These are phyloP conservation scores for Dalbergia cultrata DNA, from an alignment of 306 rosid species.

Conservation along the genomic window DNA sequence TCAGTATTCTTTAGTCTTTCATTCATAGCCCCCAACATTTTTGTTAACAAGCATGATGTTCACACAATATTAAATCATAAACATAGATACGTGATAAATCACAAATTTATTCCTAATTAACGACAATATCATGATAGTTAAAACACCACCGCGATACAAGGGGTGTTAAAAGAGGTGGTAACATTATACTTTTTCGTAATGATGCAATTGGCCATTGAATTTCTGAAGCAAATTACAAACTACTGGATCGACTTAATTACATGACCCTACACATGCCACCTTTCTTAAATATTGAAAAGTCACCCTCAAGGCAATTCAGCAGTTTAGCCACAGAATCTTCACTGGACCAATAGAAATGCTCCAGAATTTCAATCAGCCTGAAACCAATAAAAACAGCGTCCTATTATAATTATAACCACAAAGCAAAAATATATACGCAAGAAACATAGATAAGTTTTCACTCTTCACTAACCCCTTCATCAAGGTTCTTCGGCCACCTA, in stretches of 20 bases:
- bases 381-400: conserved; percentile 47
- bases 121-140: too few relatives aligned
- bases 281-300: conserved; percentile 72
- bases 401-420: background rate
- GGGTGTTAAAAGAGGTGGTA: background rate
- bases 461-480: conserved; percentile 72
- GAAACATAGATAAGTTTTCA: conserved; percentile 28
- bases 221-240: background rate
- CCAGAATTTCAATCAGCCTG: conserved; percentile 70
- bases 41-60: too few relatives aligned
- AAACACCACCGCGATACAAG: too few relatives aligned
- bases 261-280: conserved; percentile 62
- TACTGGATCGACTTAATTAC: conserved; percentile 45
- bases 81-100: too few relatives aligned
- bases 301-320: conserved; percentile 70
- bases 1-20: too few relatives aligned
- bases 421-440: too few relatives aligned
- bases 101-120: too few relatives aligned
- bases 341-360: conserved; percentile 70
- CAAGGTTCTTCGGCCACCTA: conserved; percentile 68
- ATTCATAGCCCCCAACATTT: too few relatives aligned
- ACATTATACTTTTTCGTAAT: conserved; percentile 5
- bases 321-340: conserved; percentile 63
- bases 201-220: conserved; percentile 16
- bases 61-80: too few relatives aligned